phyloP scores from a whole-genome alignment of 1,139 yeast species.

The Kodamaea fungicola region DNA sequence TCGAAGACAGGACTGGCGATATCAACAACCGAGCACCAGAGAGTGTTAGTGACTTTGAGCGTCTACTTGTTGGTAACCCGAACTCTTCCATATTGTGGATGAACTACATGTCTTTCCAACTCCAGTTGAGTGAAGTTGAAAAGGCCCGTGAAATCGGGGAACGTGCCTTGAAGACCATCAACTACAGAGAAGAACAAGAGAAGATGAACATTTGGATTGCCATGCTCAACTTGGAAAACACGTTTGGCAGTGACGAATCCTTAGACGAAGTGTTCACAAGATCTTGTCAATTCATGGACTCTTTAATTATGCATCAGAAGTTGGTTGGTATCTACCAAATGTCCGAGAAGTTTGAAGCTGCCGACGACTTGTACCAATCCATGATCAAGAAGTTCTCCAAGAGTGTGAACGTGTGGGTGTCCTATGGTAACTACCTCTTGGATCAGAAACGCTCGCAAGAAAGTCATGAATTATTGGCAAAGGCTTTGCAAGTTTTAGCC shows the following conservation, averaged over 20 bases:
- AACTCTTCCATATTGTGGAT: constrained; percentile 94
- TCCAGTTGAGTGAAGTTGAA: constrained; percentile 89
- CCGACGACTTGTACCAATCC: constrained; percentile 61
- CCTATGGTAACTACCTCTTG: constrained; percentile 71
- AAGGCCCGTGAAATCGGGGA: constrained; percentile 92
- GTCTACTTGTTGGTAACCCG: constrained; percentile 87
- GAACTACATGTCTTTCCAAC: constrained; percentile 97
- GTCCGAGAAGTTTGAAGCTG: constrained; percentile 68
- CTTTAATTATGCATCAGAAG: constrained; percentile 75
- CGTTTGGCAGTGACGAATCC: constrained; percentile 84
- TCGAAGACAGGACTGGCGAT: constrained; percentile 82
- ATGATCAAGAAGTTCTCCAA: constrained; percentile 83
- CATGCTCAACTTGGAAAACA: constrained; percentile 84
- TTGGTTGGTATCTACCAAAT: constrained; percentile 70
- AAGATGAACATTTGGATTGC: constrained; percentile 97
- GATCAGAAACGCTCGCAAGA: constrained; percentile 55
- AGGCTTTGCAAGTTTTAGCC: constrained; percentile 70
- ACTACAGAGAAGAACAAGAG: constrained; percentile 89
- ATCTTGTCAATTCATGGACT: constrained; percentile 89
- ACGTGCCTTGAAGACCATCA: constrained; percentile 87
- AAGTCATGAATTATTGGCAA: constrained; percentile 68
- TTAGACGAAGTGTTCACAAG: constrained; percentile 77
- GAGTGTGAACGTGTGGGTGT: constrained; percentile 69
- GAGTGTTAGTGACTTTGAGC: constrained; percentile 86
- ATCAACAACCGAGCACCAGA: constrained; percentile 85